Evolutionary conservation across 805 yeast species (phyloP).

Genomic region (Candida sanyiensis): DNA sequence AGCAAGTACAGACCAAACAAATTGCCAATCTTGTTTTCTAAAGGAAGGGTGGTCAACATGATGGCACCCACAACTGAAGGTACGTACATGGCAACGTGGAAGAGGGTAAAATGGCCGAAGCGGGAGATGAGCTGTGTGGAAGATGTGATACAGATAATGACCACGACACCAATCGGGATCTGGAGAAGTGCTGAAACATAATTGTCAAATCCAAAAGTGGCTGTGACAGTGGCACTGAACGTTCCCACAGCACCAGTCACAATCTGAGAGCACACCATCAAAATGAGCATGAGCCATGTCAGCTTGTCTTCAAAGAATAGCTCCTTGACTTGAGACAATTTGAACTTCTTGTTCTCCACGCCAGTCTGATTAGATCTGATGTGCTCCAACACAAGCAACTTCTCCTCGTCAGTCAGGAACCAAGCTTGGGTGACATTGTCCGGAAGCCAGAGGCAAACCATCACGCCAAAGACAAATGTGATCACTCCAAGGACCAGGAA

Average conservation of each 20-base stretch:
- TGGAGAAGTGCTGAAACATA: conserved; percentile 41
- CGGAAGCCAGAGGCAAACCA: conserved; percentile 39
- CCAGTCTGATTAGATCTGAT: conserved; percentile 42
- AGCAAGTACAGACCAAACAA: conserved; percentile 42
- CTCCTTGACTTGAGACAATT: conserved; percentile 35
- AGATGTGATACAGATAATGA: conserved; percentile 34
- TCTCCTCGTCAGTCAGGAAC: conserved; percentile 34
- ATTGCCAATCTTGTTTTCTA: conserved; percentile 37
- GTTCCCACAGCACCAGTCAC: conserved; percentile 39
- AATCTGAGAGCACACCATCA: conserved; percentile 38
- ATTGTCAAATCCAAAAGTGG: conserved; percentile 16
- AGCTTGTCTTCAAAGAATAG: conserved; percentile 36
- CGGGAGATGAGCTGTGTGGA: conserved; percentile 33
- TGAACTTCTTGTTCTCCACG: conserved; percentile 37
- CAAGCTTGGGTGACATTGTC: conserved; percentile 34
- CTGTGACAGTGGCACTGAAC: conserved; percentile 15
- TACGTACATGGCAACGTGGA: conserved; percentile 34
- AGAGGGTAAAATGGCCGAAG: conserved; percentile 29
- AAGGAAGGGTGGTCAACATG: conserved; percentile 34
- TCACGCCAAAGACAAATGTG: conserved; percentile 42
- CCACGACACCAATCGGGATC: conserved; percentile 49
- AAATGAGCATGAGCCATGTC: conserved; percentile 39
- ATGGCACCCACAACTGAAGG: conserved; percentile 49
- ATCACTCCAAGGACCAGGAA: conserved; percentile 48
- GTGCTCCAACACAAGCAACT: conserved; percentile 32